Conservation (phyloP, 345 rosid species). For the Citropsis articulata region DNA sequence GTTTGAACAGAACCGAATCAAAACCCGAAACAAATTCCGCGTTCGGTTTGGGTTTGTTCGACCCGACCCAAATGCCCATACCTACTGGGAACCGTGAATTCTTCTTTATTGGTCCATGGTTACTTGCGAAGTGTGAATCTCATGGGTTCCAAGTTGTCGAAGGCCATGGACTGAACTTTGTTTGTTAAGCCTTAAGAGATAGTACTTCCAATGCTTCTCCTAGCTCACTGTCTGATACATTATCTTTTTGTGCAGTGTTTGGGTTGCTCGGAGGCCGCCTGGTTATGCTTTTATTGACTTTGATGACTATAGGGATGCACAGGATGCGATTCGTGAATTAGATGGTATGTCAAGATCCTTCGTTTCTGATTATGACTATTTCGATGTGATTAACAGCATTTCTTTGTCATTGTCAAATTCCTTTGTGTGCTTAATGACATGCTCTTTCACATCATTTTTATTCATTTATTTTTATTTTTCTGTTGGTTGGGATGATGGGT, state of each 20-base stretch:
- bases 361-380: background rate
- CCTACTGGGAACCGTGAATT: background rate
- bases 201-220: background rate
- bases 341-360: conserved; percentile 49
- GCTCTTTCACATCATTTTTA: background rate
- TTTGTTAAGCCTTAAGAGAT: background rate
- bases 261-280: conserved; percentile 97
- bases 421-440: background rate
- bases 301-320: conserved; percentile 78
- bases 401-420: background rate
- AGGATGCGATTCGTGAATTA: conserved; percentile 74
- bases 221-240: background rate
- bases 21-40: no score
- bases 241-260: conserved; percentile 50
- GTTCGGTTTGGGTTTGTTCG: no score
- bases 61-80: no score
- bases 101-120: background rate
- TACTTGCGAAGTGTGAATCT: background rate
- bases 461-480: background rate
- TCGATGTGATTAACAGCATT: background rate
- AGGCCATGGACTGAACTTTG: background rate
- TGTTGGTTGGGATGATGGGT: background rate
- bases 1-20: no score
- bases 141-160: background rate
- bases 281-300: conserved; percentile 92